These are phyloP conservation scores for Amanita pseudoporphyria DNA, from an alignment of 768 basidiomycete species.

Conservation along the genomic window DNA sequence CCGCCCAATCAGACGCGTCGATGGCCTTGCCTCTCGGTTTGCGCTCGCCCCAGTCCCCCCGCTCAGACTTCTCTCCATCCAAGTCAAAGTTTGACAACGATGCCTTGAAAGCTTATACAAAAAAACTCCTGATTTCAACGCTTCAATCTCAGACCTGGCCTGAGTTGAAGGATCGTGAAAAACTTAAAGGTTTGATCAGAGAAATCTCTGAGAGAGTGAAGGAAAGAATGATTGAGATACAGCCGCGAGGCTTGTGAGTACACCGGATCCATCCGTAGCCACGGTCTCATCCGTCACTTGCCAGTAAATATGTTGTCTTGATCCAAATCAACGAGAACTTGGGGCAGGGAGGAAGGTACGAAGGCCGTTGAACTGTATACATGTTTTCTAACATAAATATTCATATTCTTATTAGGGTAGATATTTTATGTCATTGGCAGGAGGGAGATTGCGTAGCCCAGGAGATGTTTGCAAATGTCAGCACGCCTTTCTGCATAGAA, in stretches of 20 bases:
- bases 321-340: conserved; percentile 81
- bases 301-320: conserved; percentile 79
- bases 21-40: conserved; percentile 30
- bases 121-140: conserved; percentile 66
- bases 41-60: conserved; percentile 53
- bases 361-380: conserved; percentile 5
- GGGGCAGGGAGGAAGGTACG: conserved; percentile 76
- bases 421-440: conserved; percentile 84
- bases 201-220: conserved; percentile 81
- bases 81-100: conserved; percentile 64
- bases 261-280: background rate
- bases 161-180: conserved; percentile 57
- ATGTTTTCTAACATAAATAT: background rate
- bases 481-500: conserved; percentile 19
- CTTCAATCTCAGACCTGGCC: conserved; percentile 61
- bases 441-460: conserved; percentile 70
- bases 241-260: conserved; percentile 78
- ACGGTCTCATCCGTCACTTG: conserved; percentile 7
- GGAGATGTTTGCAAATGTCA: conserved; percentile 72
- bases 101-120: conserved; percentile 68
- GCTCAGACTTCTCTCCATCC: conserved; percentile 51
- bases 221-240: conserved; percentile 78
- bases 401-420: conserved; percentile 40
- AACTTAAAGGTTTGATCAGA: conserved; percentile 67
- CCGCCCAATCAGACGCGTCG: background rate